Base-by-base conservation (phyloP, 768 basidiomycete species). In the Termitomyces titanicus region DNA sequence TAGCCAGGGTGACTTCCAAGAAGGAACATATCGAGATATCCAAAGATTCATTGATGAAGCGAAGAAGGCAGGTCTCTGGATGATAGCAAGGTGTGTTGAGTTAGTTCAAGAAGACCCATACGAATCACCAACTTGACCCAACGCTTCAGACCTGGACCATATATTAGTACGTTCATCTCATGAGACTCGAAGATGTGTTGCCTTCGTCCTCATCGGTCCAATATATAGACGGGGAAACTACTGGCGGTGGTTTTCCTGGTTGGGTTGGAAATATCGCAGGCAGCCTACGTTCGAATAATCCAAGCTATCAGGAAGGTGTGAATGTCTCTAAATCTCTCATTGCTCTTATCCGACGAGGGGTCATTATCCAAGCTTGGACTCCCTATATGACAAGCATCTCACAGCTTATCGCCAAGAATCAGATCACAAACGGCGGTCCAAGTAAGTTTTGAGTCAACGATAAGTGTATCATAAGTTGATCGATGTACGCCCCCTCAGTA, bases 371-470 rank as follows among this genome's bases (percentile, higher is more conserved):
- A 70, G 83, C 83, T 2, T 86, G 84, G 84, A 69, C 68, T 18
- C 78, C 77, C 12, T 85, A 85, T 56, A 71, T 84, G 68, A 79
- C 76, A 5, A 66, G 71, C 1, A 71, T 85, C 10, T 71, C 78
- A 5, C 72, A 74, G 49, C 70, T 83, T 33, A 73, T 83, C 31
- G 76, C 80, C 2, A 69, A 65, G 53, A 80, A 84, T 60, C 82
- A 86, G 63, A 78, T 85, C 57, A 77, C 79, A 12, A 77, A 80
- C 20, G 84, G 81, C 10, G 84, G 84, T 5, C 82, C 84, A 20
- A 78, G 83, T 73, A 71, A 51, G 69, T 64, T 35, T 58, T 53
- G 44, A 56, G 54, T 39, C 51, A 34, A 10, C 34, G 5, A 18
- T 13, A 46, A 27, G 25, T 50, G 18, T 22, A 34, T 42, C 22